These are phyloP conservation scores for Aspergillus affinis DNA, from an alignment of 495 filamentous ascomycete genomes.

Conservation along the genomic window DNA sequence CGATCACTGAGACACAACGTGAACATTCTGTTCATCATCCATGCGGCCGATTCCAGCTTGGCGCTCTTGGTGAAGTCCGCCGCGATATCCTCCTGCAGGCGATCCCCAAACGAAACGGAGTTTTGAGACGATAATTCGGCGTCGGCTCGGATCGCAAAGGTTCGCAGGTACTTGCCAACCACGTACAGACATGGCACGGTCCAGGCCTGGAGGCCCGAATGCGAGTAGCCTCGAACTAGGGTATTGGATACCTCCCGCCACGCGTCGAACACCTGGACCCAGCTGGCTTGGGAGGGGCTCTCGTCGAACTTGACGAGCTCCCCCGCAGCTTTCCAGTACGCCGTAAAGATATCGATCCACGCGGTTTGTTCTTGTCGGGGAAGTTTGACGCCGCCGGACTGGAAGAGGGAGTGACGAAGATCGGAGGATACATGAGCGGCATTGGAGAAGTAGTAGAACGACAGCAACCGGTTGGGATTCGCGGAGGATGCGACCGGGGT, in stretches of 20 bases:
- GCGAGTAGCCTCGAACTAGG: conserved; percentile 73
- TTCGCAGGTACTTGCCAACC: conserved; percentile 75
- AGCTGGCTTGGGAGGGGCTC: conserved; percentile 51
- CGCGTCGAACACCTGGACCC: conserved; percentile 72
- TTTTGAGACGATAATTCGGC: conserved; percentile 45
- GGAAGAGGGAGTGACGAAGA: conserved; percentile 61
- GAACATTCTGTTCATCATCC: conserved; percentile 86
- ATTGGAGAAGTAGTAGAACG: conserved; percentile 60
- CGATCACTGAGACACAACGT: conserved; percentile 83
- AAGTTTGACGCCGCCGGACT: conserved; percentile 52
- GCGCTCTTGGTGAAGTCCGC: conserved; percentile 69
- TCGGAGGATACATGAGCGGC: conserved; percentile 59
- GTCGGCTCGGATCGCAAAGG: conserved; percentile 89
- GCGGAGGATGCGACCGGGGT: conserved; percentile 60
- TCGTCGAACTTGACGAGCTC: conserved; percentile 61
- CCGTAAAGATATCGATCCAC: conserved; percentile 80
- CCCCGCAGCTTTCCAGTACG: conserved; percentile 78
- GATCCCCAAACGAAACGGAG: conserved; percentile 39
- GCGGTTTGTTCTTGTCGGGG: conserved; percentile 63
- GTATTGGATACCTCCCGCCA: conserved; percentile 78
- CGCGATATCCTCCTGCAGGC: conserved; percentile 75
- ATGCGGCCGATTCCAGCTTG: conserved; percentile 83
- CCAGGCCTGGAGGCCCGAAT: conserved; percentile 72
- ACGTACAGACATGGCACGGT: conserved; percentile 85
- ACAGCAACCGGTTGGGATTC: conserved; percentile 55